Percentiles rank a stretch among this genome's conserved stretches.
Conservation (phyloP, 1,139 yeast species). For the Dujonia santamariae region DNA sequence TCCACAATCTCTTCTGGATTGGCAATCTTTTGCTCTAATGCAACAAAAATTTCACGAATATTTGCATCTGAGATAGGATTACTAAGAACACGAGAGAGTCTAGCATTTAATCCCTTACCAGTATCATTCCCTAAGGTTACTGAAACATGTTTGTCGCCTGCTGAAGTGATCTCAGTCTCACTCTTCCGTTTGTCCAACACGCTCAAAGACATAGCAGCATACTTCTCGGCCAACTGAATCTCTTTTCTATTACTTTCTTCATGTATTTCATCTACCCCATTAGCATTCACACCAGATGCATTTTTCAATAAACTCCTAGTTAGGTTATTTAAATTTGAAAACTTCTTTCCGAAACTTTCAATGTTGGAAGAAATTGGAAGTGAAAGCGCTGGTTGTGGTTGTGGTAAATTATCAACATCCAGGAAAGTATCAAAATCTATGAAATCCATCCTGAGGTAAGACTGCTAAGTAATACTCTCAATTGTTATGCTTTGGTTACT, state of each 20-base stretch:
- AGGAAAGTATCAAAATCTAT: slow-evolving; percentile 40
- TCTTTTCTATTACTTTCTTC: slow-evolving; percentile 9
- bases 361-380: slow-evolving; percentile 41
- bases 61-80: slow-evolving; percentile 46
- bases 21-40: slow-evolving; percentile 41
- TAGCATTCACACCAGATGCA: slow-evolving; percentile 8
- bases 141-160: neutral
- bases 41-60: slow-evolving; percentile 45
- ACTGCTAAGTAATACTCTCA: too few relatives aligned
- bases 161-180: slow-evolving; percentile 1
- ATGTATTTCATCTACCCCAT: slow-evolving; percentile 8
- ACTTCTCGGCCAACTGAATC: slow-evolving; percentile 30
- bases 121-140: slow-evolving; percentile 5
- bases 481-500: too few relatives aligned
- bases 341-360: slow-evolving; percentile 32
- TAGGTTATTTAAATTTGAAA: slow-evolving; percentile 33
- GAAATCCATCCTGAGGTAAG: slow-evolving; percentile 35
- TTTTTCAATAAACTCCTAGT: slow-evolving; percentile 24
- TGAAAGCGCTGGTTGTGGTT: slow-evolving; percentile 48
- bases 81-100: slow-evolving; percentile 51
- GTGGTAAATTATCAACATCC: slow-evolving; percentile 30
- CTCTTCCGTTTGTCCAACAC: slow-evolving; percentile 18
- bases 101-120: slow-evolving; percentile 28
- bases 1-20: slow-evolving; percentile 39
- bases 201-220: slow-evolving; percentile 33